Conservation (phyloP, 176 grass and related monocot species). For the Dactylis glomerata region DNA sequence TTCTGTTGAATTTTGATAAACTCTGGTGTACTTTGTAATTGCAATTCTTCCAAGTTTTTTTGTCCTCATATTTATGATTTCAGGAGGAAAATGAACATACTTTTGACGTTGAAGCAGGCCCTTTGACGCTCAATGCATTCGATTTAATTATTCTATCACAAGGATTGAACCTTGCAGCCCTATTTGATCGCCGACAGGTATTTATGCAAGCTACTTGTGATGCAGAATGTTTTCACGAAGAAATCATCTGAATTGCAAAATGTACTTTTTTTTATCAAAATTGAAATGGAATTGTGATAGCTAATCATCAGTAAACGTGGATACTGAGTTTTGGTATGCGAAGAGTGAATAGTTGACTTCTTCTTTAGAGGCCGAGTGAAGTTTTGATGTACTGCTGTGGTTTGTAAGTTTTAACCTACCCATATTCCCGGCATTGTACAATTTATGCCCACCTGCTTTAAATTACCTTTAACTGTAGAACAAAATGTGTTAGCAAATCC, state of each 20-base stretch:
- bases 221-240: background rate
- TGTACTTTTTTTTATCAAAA: conserved; percentile 19
- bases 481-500: conserved; percentile 12
- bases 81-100: conserved; percentile 54
- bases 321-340: background rate
- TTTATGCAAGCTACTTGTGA: background rate
- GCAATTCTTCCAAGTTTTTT: background rate
- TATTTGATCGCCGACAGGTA: conserved; percentile 93
- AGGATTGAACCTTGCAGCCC: conserved; percentile 80
- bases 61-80: conserved; percentile 31
- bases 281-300: background rate
- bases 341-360: background rate
- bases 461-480: background rate
- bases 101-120: conserved; percentile 65
- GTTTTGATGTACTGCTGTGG: background rate
- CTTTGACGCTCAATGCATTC: conserved; percentile 94
- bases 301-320: conserved; percentile 16
- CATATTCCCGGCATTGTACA: background rate
- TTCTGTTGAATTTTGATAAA: background rate
- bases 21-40: background rate
- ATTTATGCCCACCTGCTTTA: background rate
- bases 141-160: conserved; percentile 92
- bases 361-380: background rate
- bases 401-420: conserved; percentile 7
- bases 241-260: background rate